Evolutionary conservation across 495 filamentous ascomycete species (phyloP).

Genomic region (Penicillium coprophilum): DNA sequence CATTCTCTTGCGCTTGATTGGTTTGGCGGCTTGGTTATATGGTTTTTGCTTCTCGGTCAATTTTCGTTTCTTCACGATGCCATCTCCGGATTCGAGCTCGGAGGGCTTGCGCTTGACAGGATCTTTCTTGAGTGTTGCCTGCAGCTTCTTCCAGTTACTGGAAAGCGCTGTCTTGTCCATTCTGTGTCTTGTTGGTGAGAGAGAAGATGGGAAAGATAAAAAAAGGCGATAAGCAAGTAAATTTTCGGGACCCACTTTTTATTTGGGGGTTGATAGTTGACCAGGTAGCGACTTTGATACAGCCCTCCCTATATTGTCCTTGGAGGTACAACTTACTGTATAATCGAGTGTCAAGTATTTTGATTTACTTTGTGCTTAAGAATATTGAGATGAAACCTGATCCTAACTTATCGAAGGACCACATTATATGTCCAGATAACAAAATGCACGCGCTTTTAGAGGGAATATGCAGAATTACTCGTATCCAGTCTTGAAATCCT

Average conservation of each 20-base stretch:
- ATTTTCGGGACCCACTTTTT: slow-evolving; percentile 18
- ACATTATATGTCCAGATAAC: slow-evolving; percentile 33
- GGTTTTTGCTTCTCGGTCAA: slow-evolving; percentile 28
- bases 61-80: slow-evolving; percentile 41
- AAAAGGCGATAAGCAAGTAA: slow-evolving; percentile 16
- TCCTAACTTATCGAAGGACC: slow-evolving; percentile 6
- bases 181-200: slow-evolving; percentile 21
- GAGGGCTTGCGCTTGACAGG: slow-evolving; percentile 42
- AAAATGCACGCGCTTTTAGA: slow-evolving; percentile 29
- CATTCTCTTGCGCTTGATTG: slow-evolving; percentile 38
- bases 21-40: slow-evolving; percentile 16
- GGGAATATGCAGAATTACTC: slow-evolving; percentile 29
- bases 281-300: neutral
- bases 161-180: slow-evolving; percentile 51
- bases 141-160: slow-evolving; percentile 74
- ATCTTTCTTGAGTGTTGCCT: slow-evolving; percentile 60
- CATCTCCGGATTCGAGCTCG: slow-evolving; percentile 36
- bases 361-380: neutral
- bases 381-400: slow-evolving; percentile 4
- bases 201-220: slow-evolving; percentile 15
- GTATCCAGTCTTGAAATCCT: slow-evolving; percentile 72
- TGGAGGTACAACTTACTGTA: neutral
- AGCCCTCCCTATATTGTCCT: neutral
- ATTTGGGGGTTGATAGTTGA: slow-evolving; percentile 6
- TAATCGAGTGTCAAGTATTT: neutral